Evolutionary conservation across 2,329 filamentous ascomycete genomes (phyloP).

Genomic region (Fusarium verrucosum): DNA sequence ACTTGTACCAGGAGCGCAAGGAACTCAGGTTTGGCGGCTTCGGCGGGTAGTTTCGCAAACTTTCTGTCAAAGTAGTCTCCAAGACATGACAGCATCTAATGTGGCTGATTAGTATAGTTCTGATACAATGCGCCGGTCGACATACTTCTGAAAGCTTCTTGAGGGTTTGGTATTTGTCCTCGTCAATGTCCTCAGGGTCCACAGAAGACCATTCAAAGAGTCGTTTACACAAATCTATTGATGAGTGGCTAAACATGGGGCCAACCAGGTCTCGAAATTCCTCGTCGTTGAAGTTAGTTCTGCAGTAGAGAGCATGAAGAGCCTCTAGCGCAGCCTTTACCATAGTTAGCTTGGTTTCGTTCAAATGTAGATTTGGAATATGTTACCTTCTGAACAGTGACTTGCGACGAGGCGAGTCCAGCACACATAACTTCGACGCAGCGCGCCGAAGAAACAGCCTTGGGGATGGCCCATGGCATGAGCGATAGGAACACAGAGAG

Average conservation of each 20-base stretch:
- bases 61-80: constrained; percentile 86
- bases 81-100: constrained; percentile 82
- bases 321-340: constrained; percentile 80
- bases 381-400: constrained; percentile 75
- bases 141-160: constrained; percentile 93
- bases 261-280: constrained; percentile 82
- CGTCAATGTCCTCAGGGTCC: constrained; percentile 83
- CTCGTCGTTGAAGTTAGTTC: constrained; percentile 76
- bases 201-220: constrained; percentile 84
- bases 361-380: background rate
- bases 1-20: constrained; percentile 82
- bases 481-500: constrained; percentile 80
- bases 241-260: constrained; percentile 79
- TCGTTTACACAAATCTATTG: constrained; percentile 74
- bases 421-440: constrained; percentile 76
- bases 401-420: constrained; percentile 74
- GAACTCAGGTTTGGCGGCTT: constrained; percentile 75
- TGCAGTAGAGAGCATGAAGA: constrained; percentile 82
- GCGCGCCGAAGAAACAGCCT: constrained; percentile 76
- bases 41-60: constrained; percentile 69
- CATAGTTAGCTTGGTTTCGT: constrained; percentile 14
- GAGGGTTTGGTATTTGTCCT: constrained; percentile 88
- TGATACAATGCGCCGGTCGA: background rate
- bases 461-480: constrained; percentile 88
- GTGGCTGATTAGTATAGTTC: background rate